Percentiles rank a stretch among this genome's conserved stretches.
phyloP scores from a whole-genome alignment of 176 grass and related monocot genomes.

The Hyparrhenia diplandra region DNA sequence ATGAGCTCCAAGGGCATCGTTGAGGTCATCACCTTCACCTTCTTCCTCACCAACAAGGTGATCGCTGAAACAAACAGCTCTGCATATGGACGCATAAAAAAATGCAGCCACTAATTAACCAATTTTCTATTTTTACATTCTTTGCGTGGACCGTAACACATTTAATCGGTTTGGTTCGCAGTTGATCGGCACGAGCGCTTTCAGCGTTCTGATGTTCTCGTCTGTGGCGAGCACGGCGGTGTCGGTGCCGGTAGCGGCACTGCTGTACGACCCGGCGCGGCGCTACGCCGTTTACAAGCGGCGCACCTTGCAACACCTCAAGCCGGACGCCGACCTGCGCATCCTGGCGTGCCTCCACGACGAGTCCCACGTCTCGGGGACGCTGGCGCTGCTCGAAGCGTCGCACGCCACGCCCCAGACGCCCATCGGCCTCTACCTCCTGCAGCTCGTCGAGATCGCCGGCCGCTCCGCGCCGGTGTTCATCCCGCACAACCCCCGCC shows the following conservation, averaged over 20 bases:
- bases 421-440: slow-evolving; percentile 60
- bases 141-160: background rate
- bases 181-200: slow-evolving; percentile 48
- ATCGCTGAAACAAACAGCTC: background rate
- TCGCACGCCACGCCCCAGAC: slow-evolving; percentile 44
- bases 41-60: slow-evolving; percentile 67
- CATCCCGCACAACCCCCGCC: slow-evolving; percentile 53
- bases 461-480: slow-evolving; percentile 67
- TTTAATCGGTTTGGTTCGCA: background rate
- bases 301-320: slow-evolving; percentile 72
- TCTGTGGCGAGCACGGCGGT: slow-evolving; percentile 44
- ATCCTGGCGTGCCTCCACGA: slow-evolving; percentile 70
- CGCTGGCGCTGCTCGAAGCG: slow-evolving; percentile 70
- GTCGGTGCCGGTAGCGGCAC: slow-evolving; percentile 46
- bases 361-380: slow-evolving; percentile 57
- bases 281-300: slow-evolving; percentile 79
- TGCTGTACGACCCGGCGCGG: slow-evolving; percentile 70
- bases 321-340: slow-evolving; percentile 59
- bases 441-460: slow-evolving; percentile 82
- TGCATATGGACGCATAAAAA: background rate
- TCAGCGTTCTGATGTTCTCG: slow-evolving; percentile 44
- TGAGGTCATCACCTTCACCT: slow-evolving; percentile 63
- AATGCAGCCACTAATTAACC: background rate
- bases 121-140: background rate
- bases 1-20: slow-evolving; percentile 86